Evolutionary conservation across 768 basidiomycete genomes (phyloP), one percentile per base, ranked within the genome.

Genomic region (Lentinula lateritia): DNA sequence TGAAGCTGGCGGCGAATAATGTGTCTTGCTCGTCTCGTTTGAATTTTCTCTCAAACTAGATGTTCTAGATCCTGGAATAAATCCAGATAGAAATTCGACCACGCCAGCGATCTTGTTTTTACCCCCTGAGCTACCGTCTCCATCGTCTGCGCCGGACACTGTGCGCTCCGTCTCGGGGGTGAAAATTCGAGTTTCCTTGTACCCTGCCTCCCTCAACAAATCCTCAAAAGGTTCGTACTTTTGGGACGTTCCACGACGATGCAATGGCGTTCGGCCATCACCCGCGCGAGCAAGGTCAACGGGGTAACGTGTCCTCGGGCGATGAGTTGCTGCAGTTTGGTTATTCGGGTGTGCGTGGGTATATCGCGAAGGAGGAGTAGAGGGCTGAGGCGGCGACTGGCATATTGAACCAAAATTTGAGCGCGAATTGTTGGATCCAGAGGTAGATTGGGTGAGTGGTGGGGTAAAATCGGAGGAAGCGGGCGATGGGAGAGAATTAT

Each of bases 121-220:
- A 66, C 72, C 8, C 41, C 69, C 70, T n/a, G 61, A 61, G 23
- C 65, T 67, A 55, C 69, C 68, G 62, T 63, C 60, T 56, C 61
- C 42, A 62, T 68, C 64, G 62, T 66, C 69, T 62, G 62, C 13
- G 12, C 72, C 69, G 10, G 68, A 69, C 16, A 74, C 75, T 16
- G 69, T 68, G 42, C 82, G 80, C 62, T 93, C 90, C 4, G 80
- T 76, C 72, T 94, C 92, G 7, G 94, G 93, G 0, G 94, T 95
- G 67, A 92, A 90, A 10, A 97, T 81, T 46, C 93, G 83, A 3
- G 93, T 95, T 69, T 96, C 94, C 71, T 93, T 93, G 78, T 95
- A 95, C 1, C 94, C 94, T 1, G 92, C 92, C 70, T 93, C 90
- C 54, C 84, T 79, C 32, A 97, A 79, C 16, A 97, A 78, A 73